phyloP scores from a whole-genome alignment of 495 filamentous ascomycete species.

The Cladorrhinum samala region DNA sequence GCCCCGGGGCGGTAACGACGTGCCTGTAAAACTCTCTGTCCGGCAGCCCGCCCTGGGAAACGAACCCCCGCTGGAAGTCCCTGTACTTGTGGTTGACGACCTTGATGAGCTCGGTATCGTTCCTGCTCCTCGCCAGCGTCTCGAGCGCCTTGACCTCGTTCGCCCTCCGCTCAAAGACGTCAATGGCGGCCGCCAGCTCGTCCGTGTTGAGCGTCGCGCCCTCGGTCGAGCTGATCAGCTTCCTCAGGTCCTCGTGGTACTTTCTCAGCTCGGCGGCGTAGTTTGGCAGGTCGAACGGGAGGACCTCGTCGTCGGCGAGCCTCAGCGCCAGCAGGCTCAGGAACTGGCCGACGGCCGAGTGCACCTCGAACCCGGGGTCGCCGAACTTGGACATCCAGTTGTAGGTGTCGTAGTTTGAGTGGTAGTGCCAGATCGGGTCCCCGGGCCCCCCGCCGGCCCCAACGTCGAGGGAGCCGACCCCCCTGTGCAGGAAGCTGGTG shows the following conservation, averaged over 20 bases:
- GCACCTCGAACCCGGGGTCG: constrained; percentile 71
- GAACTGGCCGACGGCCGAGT: constrained; percentile 66
- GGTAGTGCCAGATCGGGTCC: constrained; percentile 57
- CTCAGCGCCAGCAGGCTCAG: constrained; percentile 68
- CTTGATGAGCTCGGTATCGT: constrained; percentile 54
- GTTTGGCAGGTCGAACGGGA: constrained; percentile 66
- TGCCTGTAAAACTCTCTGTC: constrained; percentile 81
- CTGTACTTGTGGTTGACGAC: constrained; percentile 59
- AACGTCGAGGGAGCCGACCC: constrained; percentile 75
- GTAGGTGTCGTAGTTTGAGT: constrained; percentile 79
- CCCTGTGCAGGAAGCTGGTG: constrained; percentile 76
- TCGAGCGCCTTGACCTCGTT: neutral
- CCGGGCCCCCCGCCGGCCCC: constrained; percentile 52
- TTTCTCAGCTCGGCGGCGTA: constrained; percentile 56
- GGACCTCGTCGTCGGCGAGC: constrained; percentile 63
- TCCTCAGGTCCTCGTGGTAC: constrained; percentile 57
- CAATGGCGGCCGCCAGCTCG: constrained; percentile 25
- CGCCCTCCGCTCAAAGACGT: neutral
- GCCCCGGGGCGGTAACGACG: constrained; percentile 65
- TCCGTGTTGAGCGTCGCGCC: constrained; percentile 48
- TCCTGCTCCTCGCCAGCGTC: constrained; percentile 55
- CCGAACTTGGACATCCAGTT: constrained; percentile 74
- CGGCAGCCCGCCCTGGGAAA: constrained; percentile 71
- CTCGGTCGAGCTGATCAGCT: constrained; percentile 41
- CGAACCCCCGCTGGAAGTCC: constrained; percentile 68